Evolutionary conservation across 2,329 filamentous ascomycete genomes (phyloP), one percentile per base, ranked within the genome.

Genomic region (Botryotinia globosa): DNA sequence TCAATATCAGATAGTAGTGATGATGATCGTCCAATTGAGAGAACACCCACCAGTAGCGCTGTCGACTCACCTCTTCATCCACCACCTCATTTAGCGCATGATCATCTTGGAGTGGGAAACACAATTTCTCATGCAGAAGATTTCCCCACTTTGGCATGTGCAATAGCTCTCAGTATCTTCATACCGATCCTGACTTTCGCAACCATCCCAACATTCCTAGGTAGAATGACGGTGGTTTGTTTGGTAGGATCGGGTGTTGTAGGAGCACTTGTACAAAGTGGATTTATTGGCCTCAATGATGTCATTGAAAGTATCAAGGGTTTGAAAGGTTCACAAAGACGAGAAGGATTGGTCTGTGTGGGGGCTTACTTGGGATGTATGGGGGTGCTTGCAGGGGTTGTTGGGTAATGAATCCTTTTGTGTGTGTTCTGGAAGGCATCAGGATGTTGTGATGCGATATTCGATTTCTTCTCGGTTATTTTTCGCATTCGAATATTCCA

Each of bases 131-230:
- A 8, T 78, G 81, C 62, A 81, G 82, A 72, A 42, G 62, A 67
- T 63, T 73, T 80, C 4, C 75, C 75, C 8, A 74, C 73, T 3
- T 73, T 85, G 6, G 85, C 86, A 12, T 77, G 84, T 32, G 84
- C 86, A 0, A 80, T 87, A 16, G 86, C 85, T 90, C 1, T 85
- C 85, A 0, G 64, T 54, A 82, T 91, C 2, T 80, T 91, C 9
- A 81, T 89, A 0, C 89, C 90, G 0, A 82, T 90, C 1, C 77
- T 91, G 14, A 85, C 87, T 0, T 91, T 91, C 77, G 80, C 84
- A 8, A 83, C 89, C 34, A 86, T 91, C 32, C 83, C 85, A 0
- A 85, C 85, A 9, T 88, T 90, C 74, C 78, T 86, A 0, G 87
- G 86, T 2, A 84, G 89, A n/a, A 84, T 91, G 75, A 85, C 85